Conservation (phyloP, 257 asterid genomes). For the Haberlea rhodopensis region DNA sequence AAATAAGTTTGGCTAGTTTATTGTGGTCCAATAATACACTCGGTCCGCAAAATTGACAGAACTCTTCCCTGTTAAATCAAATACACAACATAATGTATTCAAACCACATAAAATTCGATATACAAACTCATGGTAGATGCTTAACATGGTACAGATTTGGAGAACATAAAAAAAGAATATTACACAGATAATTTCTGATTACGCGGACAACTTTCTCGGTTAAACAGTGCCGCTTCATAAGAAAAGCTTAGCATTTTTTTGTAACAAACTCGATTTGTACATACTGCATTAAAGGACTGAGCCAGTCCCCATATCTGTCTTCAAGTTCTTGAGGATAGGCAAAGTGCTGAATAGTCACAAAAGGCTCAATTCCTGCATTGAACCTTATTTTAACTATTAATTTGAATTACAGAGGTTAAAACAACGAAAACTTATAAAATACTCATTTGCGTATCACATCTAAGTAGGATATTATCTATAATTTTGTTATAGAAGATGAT, state of each 20-base stretch:
- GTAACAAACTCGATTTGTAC: slow-evolving; percentile 19
- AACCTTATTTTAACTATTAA: slow-evolving; percentile 6
- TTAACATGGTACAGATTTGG: background rate
- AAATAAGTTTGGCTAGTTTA: slow-evolving; percentile 62
- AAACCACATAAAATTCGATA: background rate
- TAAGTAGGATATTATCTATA: slow-evolving; percentile 44
- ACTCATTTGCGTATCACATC: slow-evolving; percentile 34
- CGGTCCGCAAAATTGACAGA: slow-evolving; percentile 55
- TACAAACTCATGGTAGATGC: background rate
- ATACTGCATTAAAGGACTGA: slow-evolving; percentile 74
- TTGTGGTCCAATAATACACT: slow-evolving; percentile 64
- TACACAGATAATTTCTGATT: background rate
- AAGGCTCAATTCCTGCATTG: slow-evolving; percentile 60
- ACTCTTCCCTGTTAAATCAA: slow-evolving; percentile 54
- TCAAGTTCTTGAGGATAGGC: slow-evolving; percentile 77
- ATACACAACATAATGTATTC: background rate
- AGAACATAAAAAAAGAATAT: background rate
- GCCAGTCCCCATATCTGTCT: slow-evolving; percentile 69
- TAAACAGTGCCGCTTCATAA: background rate
- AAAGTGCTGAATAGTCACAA: slow-evolving; percentile 68
- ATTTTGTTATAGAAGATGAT: slow-evolving; percentile 49
- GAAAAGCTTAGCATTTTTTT: background rate
- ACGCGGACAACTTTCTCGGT: background rate
- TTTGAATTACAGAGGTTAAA: background rate
- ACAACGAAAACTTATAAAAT: background rate